Evolutionary conservation across 192 early-diverging fungal genomes (phyloP).

Genomic region (Umbelopsis sp.): DNA sequence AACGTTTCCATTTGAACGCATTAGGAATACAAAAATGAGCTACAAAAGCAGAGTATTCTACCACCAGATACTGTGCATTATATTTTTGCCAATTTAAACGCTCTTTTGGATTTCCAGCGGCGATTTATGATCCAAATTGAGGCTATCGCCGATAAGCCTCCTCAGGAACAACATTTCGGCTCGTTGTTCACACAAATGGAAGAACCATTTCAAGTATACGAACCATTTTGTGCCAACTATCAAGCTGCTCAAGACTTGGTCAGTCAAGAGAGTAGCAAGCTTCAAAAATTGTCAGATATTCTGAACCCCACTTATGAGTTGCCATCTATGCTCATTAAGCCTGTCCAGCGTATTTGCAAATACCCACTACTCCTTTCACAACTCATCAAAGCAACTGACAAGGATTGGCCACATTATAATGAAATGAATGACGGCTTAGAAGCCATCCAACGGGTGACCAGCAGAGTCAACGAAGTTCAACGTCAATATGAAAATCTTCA

Average conservation of each 20-base stretch:
- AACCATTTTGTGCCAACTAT: slow-evolving; percentile 94
- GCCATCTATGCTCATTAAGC: slow-evolving; percentile 94
- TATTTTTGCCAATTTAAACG: slow-evolving; percentile 92
- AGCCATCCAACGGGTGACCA: slow-evolving; percentile 83
- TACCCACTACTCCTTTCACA: slow-evolving; percentile 90
- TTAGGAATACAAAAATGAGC: slow-evolving; percentile 72
- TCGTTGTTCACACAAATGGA: slow-evolving; percentile 82
- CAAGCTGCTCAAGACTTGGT: slow-evolving; percentile 72
- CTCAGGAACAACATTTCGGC: slow-evolving; percentile 89
- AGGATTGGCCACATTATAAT: slow-evolving; percentile 52
- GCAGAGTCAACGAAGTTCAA: slow-evolving; percentile 89
- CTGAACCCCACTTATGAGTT: slow-evolving; percentile 87
- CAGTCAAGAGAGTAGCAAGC: slow-evolving; percentile 60
- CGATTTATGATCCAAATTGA: slow-evolving; percentile 92
- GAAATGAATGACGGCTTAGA: slow-evolving; percentile 75
- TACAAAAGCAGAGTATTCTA: slow-evolving; percentile 71
- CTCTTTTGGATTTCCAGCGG: slow-evolving; percentile 95
- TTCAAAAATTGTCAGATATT: slow-evolving; percentile 64
- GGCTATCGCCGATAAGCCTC: slow-evolving; percentile 64
- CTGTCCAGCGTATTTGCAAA: slow-evolving; percentile 97
- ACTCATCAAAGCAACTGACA: slow-evolving; percentile 64
- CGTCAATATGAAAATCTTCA: slow-evolving; percentile 87
- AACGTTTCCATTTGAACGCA: too few species aligned
- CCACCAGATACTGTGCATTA: slow-evolving; percentile 76
- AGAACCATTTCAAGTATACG: slow-evolving; percentile 82